Evolutionary conservation across 192 early-diverging fungal species (phyloP), one percentile per base, ranked within the genome.

Genomic region (Obelidium mucronatum): DNA sequence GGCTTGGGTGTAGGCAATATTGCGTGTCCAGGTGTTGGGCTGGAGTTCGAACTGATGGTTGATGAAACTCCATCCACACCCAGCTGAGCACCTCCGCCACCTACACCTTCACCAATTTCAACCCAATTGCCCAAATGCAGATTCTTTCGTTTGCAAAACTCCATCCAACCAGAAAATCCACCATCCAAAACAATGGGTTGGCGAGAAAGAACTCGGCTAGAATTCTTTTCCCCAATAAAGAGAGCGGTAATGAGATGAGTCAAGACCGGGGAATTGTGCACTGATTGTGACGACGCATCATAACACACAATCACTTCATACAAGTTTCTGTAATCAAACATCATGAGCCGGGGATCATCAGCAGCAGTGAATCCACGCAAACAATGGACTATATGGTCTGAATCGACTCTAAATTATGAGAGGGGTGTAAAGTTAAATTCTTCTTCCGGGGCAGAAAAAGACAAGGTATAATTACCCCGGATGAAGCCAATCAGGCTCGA

Each of bases 121-220:
- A 82, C 77, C 85, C 72, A 87, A 15, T 73, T 71, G 35, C 82
- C 80, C 15, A 58, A 13, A 34, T 24, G 36, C 22, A 22, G 15
- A 6, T 55, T 33, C 51, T 72, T 72, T 40, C 24, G 26, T 4
- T 86, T 86, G 39, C 90, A 71, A 19, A 79, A 85, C 0, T 78
- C 64, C 26, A 74, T 72, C 96, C 96, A 97, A 1, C 86, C 92
- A 39, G 88, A 81, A 81, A 94, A 94, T 0, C 96, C 96, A 17
- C 96, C 96, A 5, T 82, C 61, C 8, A 97, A 76, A 33, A 97
- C 76, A 55, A 93, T 82, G 1, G 94, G 94, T 39, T 75, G 69
- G 30, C 83, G 79, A 36, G 78, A 74, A 39, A 91, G 82, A 8
- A 74, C 69, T 52, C 86, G 88, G 24, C 81, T 67, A 51, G 83